A percentile compares a stretch with the other conserved stretches of the same genome.
Conservation (phyloP, 2,329 filamentous ascomycete species). For the Exophiala mesophila region DNA sequence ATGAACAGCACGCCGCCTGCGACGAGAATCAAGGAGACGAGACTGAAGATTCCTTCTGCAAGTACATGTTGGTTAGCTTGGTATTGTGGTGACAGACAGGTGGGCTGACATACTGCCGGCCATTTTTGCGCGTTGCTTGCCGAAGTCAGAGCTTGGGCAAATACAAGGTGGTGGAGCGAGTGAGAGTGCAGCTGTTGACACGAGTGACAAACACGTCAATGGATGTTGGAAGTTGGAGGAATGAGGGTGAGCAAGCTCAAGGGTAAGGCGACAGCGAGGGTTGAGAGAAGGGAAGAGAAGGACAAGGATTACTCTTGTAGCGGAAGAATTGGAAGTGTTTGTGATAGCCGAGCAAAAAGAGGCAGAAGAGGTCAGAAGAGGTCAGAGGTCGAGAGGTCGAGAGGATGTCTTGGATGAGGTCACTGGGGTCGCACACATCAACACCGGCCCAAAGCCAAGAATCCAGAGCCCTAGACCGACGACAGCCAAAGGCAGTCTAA, state of each 20-base stretch:
- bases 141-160: neutral
- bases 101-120: slow-evolving; percentile 31
- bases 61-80: neutral
- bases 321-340: slow-evolving; percentile 6
- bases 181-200: neutral
- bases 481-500: neutral
- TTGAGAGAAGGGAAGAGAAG: neutral
- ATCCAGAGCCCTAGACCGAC: neutral
- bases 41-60: slow-evolving; percentile 52
- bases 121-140: slow-evolving; percentile 11
- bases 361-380: too few species aligned
- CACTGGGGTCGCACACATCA: slow-evolving; percentile 6
- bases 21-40: slow-evolving; percentile 57
- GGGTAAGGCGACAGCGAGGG: slow-evolving; percentile 1
- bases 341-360: slow-evolving; percentile 8
- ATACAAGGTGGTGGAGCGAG: neutral
- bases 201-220: too few species aligned
- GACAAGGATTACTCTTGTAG: neutral
- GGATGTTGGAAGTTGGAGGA: too few species aligned
- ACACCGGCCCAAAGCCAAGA: neutral
- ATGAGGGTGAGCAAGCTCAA: neutral
- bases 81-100: neutral
- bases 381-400: too few species aligned
- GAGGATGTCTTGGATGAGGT: slow-evolving; percentile 17
- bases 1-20: slow-evolving; percentile 59